These are phyloP conservation scores for Primulina tabacum DNA, from an alignment of 257 asterid species.

Conservation along the genomic window DNA sequence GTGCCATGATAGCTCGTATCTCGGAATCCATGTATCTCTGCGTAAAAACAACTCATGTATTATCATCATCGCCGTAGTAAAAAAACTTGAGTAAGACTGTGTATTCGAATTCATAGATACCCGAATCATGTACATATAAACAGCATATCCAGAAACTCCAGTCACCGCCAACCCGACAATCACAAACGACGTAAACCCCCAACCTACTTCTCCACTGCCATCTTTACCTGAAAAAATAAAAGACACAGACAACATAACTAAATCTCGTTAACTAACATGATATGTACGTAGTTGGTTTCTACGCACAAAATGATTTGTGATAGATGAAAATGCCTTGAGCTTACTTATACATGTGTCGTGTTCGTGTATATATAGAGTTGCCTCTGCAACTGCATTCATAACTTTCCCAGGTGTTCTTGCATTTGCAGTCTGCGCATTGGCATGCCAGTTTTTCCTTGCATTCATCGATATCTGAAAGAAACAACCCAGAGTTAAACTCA, in stretches of 20 bases:
- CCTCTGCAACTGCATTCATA: conserved; percentile 74
- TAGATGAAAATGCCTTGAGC: conserved; percentile 10
- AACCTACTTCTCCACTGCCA: conserved; percentile 31
- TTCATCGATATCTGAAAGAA: conserved; percentile 67
- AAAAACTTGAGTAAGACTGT: too few species aligned
- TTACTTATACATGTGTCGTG: conserved; percentile 85
- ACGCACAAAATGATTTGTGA: neutral
- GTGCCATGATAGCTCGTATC: neutral
- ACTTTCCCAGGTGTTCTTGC: conserved; percentile 93
- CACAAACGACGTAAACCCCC: conserved; percentile 73
- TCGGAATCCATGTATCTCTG: neutral
- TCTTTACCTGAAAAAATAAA: conserved; percentile 51
- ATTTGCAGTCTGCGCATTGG: conserved; percentile 74
- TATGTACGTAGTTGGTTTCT: neutral
- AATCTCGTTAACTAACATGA: neutral
- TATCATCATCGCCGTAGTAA: neutral
- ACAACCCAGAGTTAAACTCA: conserved; percentile 13
- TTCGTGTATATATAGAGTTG: conserved; percentile 70
- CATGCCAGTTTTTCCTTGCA: conserved; percentile 79
- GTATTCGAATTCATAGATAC: neutral
- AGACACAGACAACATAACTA: neutral
- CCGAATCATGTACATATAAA: neutral
- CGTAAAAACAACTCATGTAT: neutral
- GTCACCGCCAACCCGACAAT: conserved; percentile 47
- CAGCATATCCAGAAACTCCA: neutral